Evolutionary conservation across 2,329 filamentous ascomycete species (phyloP).

Genomic region (Nannizziopsis arthrosporioides): DNA sequence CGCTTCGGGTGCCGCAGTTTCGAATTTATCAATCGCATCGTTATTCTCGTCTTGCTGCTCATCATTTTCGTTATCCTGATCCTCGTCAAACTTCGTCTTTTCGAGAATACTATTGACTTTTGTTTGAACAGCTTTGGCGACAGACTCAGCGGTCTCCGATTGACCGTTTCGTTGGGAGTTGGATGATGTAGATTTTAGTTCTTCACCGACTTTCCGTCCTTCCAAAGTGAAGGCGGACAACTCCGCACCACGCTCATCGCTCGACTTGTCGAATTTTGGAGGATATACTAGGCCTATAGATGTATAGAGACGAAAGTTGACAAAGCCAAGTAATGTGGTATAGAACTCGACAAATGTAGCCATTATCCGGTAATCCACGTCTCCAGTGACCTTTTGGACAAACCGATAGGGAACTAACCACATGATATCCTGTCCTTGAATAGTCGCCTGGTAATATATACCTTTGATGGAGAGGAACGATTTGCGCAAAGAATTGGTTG

Average conservation of each 20-base stretch:
- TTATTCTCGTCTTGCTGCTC: conserved; percentile 40
- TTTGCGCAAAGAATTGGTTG: conserved; percentile 80
- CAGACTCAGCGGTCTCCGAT: conserved; percentile 44
- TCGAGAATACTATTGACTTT: conserved; percentile 49
- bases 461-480: conserved; percentile 98
- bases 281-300: conserved; percentile 86
- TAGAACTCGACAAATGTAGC: conserved; percentile 98
- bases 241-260: conserved; percentile 82
- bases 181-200: conserved; percentile 41
- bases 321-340: conserved; percentile 86
- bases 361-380: conserved; percentile 98
- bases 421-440: conserved; percentile 90
- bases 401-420: conserved; percentile 98
- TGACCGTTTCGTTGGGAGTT: conserved; percentile 44
- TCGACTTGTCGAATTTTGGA: conserved; percentile 77
- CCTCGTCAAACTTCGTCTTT: conserved; percentile 31
- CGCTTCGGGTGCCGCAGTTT: conserved; percentile 68
- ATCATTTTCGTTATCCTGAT: conserved; percentile 33
- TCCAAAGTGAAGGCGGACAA: conserved; percentile 85
- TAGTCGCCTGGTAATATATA: conserved; percentile 97
- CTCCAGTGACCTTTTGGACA: conserved; percentile 83
- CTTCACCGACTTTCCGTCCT: conserved; percentile 48
- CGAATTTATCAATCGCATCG: conserved; percentile 78
- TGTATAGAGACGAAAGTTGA: conserved; percentile 93
- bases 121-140: conserved; percentile 41